Conservation (phyloP, 208 protist species). For the Naegleria lovaniensis region DNA sequence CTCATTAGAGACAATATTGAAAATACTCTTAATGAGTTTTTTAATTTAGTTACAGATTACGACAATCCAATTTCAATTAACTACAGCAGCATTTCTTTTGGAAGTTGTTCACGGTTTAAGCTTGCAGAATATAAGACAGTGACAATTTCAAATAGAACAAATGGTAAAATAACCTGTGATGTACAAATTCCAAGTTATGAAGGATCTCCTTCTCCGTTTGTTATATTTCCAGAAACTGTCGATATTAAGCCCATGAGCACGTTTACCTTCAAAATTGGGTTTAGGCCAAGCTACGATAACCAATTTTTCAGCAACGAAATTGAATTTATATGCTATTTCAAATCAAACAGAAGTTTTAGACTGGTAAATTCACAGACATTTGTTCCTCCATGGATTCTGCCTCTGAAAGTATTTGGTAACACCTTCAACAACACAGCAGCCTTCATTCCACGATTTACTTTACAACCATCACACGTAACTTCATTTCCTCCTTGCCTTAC, state of each 20-base stretch:
- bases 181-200: neutral
- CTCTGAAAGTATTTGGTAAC: neutral
- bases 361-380: neutral
- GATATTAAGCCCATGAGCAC: neutral
- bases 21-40: neutral
- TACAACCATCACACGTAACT: neutral
- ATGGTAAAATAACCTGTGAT: neutral
- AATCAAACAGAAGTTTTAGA: conserved; percentile 14
- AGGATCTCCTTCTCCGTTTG: neutral
- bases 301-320: neutral
- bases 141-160: neutral
- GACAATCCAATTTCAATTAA: neutral
- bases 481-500: neutral
- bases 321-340: conserved; percentile 10
- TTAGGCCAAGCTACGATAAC: neutral
- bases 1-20: neutral
- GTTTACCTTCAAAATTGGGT: neutral
- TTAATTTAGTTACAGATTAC: neutral
- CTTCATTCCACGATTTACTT: neutral
- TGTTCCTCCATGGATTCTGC: neutral
- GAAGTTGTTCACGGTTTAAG: neutral
- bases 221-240: neutral
- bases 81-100: neutral
- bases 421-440: neutral
- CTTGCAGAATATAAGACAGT: neutral